phyloP scores from a whole-genome alignment of 345 rosid species.

The Citrus sp. region DNA sequence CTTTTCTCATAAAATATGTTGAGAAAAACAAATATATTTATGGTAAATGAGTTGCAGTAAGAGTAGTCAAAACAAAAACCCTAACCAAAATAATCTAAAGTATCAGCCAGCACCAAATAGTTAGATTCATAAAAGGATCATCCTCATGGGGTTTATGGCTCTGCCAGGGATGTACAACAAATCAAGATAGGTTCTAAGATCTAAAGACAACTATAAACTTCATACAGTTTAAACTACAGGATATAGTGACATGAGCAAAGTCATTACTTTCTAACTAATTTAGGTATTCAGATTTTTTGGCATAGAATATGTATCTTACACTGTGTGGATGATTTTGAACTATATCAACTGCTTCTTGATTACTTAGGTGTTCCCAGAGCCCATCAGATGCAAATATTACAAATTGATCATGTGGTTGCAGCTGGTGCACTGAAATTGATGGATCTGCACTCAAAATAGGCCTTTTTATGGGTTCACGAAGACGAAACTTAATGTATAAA shows the following conservation, averaged over 20 bases:
- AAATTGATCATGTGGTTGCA: conserved; percentile 65
- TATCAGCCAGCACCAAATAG: neutral
- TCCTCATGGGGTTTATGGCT: neutral
- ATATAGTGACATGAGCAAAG: neutral
- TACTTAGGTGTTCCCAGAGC: conserved; percentile 80
- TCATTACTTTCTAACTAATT: neutral
- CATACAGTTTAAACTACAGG: neutral
- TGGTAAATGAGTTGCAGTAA: neutral
- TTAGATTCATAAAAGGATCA: neutral
- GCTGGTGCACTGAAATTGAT: conserved; percentile 54
- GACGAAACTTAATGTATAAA: conserved; percentile 57
- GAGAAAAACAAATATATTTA: too few species aligned
- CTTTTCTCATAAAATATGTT: too few species aligned
- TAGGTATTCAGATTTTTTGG: neutral
- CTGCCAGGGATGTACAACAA: neutral
- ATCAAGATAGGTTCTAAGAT: neutral
- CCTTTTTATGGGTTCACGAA: conserved; percentile 60
- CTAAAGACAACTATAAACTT: neutral
- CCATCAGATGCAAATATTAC: conserved; percentile 85
- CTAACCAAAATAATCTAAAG: neutral
- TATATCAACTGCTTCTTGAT: conserved; percentile 79
- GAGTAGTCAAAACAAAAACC: neutral
- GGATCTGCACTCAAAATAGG: conserved; percentile 80
- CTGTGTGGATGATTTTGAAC: conserved; percentile 59
- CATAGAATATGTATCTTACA: conserved; percentile 33